Evolutionary conservation across 2,329 filamentous ascomycete genomes (phyloP), one percentile per base, ranked within the genome.

Genomic region (Fusarium tjaetaba): DNA sequence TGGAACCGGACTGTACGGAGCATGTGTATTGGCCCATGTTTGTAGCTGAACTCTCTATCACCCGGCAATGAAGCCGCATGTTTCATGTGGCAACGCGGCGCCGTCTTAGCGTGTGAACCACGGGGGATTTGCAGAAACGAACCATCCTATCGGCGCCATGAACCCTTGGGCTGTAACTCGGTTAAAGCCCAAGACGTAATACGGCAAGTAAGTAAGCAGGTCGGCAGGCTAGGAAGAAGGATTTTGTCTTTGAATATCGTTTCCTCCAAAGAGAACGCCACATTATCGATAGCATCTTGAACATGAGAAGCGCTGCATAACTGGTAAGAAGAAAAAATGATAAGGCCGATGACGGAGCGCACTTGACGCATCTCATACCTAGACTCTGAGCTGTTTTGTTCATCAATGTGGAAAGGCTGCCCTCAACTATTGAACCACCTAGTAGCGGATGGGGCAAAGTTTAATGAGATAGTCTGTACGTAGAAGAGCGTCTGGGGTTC

Each of bases 141-240:
- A 78, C 76, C 75, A 71, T 66, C 48, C 64, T 68, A 68, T 70
- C 71, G 70, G 75, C 63, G 53, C 62, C 68, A 57, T 66, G 70
- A 76, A 75, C 62, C 66, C 65, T 74, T 24, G 39, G 55, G 30
- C 24, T 42, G 48, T 14, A 28, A 30, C 45, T 16, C 5, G 8
- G 32, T 39, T 45, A 49, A 43, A 53, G 26, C 32, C 32, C 43
- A 64, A 36, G 43, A 22, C 15, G 15, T 24, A 16, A 52, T 22
- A 36, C n/a, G 43, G 39, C 36, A 39, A 61, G 55, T 32, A 48
- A 38, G 28, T 43, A 38, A n/a, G 53, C 28, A 38, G 24, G 28
- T 38, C 32, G 20, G 53, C 28, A 38, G 24, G 53, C 36, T 38
- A 30, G 48, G 45, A 46, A 42, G 51, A 42, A 61, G 42, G 55